Base-by-base conservation (phyloP, 257 asterid genomes). In the Agastache rugosa region DNA sequence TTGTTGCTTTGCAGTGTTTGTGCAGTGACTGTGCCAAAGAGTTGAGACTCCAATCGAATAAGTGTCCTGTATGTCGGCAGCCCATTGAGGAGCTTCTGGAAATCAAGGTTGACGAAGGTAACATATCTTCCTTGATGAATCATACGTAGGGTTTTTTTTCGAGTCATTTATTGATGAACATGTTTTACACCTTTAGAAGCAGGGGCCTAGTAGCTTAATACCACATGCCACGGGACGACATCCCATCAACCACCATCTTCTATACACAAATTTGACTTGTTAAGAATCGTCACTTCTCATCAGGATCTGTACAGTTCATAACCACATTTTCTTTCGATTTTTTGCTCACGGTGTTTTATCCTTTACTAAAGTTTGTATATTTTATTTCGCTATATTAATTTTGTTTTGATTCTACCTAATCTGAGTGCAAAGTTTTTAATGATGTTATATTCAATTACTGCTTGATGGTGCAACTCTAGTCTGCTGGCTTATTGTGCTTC, bases 11-110 rank as follows among this genome's bases (percentile, higher is more conserved):
- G 75, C 88, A 92, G 96, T 92, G 96, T 58, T 75, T 90, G 92
- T 92, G 97, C 81, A 76, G 96, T 14, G 96, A 81, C 37, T 92
- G 97, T 37, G 97, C 97, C 50, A 88, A 92, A 72, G 91, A 83
- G 75, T 69, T 92, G 86, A 92, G 92, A 86, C 83, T 87, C 77
- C 97, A 88, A 74, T 86, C 97, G 58, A 84, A 92, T 12, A 92
- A 88, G 77, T 90, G 96, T 71, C 96, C 97, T 2, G 91, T 92
- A 62, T 92, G 97, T 71, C 89, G 96, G 72, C 96, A 90, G 76
- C 93, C 97, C 51, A 90, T 92, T 19, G 85, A 87, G 80, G 92
- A 90, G 84, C 97, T 92, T 79, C 77, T 92, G 35, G 97, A 92
- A 89, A 90, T 92, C 78, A 92, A 90, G 83, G 88, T 88, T 27